These are phyloP conservation scores for Fusarium anthophilum DNA, from an alignment of 2,329 filamentous ascomycete species.

Conservation along the genomic window DNA sequence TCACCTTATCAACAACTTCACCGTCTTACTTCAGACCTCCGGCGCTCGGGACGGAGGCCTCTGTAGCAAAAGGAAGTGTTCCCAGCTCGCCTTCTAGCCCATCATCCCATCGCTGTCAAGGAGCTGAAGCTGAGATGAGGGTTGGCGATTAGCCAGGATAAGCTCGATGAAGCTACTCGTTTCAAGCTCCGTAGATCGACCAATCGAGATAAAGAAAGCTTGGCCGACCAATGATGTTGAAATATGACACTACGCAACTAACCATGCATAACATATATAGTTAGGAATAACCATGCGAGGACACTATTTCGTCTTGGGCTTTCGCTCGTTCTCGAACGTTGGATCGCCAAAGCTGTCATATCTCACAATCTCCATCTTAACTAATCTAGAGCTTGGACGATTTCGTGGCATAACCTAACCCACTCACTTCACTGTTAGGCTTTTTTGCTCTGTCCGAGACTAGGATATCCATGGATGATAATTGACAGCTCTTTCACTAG, in stretches of 20 bases:
- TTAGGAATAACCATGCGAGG: background rate
- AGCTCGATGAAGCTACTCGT: conserved; percentile 5
- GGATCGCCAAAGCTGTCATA: background rate
- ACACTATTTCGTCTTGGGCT: background rate
- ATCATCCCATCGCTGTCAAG: background rate
- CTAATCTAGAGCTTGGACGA: background rate
- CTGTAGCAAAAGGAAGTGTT: background rate
- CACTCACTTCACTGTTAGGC: background rate
- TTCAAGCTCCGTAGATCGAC: conserved; percentile 7
- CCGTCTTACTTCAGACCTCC: background rate
- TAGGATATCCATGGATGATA: background rate
- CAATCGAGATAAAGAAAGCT: background rate
- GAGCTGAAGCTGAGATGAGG: background rate
- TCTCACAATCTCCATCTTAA: background rate
- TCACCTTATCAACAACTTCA: background rate
- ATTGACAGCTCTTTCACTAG: background rate
- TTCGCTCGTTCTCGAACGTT: background rate
- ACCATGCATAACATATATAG: background rate
- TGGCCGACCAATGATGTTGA: background rate
- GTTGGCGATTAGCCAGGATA: background rate
- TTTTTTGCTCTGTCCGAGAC: background rate
- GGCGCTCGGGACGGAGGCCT: background rate
- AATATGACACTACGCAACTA: background rate
- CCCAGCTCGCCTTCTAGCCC: background rate
- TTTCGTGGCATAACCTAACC: background rate